phyloP scores from a whole-genome alignment of 495 filamentous ascomycete genomes.

The Trypethelium eluteriae region DNA sequence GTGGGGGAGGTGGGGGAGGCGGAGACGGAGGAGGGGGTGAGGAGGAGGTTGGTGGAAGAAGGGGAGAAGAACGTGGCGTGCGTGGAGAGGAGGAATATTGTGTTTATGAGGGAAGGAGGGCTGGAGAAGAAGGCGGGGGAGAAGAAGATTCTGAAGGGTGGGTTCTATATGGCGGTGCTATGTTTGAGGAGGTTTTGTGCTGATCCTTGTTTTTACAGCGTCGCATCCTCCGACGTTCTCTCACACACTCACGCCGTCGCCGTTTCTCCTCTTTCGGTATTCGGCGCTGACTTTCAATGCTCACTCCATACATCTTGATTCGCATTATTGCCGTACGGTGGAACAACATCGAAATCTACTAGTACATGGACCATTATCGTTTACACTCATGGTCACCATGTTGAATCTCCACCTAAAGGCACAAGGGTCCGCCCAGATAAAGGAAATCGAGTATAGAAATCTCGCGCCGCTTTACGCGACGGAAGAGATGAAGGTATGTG shows the following conservation, averaged over 20 bases:
- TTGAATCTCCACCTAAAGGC: constrained; percentile 46
- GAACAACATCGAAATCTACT: constrained; percentile 71
- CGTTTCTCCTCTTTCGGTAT: constrained; percentile 70
- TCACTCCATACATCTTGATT: constrained; percentile 78
- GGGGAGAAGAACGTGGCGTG: constrained; percentile 42
- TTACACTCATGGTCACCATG: constrained; percentile 63
- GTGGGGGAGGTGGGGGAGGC: constrained; percentile 36
- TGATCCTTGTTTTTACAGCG: neutral
- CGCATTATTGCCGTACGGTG: constrained; percentile 53
- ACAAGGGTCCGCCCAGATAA: constrained; percentile 23
- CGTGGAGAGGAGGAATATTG: constrained; percentile 51
- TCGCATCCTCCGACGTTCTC: constrained; percentile 9
- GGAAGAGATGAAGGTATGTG: constrained; percentile 43
- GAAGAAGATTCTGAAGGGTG: constrained; percentile 25
- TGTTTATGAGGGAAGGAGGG: constrained; percentile 49
- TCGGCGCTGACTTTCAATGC: constrained; percentile 80
- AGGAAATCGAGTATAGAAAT: constrained; percentile 66
- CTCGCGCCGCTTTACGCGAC: constrained; percentile 71
- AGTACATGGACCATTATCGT: constrained; percentile 78
- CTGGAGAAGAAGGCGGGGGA: constrained; percentile 27
- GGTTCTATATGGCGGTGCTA: constrained; percentile 18
- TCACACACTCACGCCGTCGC: constrained; percentile 54
- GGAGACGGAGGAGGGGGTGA: constrained; percentile 29
- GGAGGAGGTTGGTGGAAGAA: constrained; percentile 27
- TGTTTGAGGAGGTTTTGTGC: neutral